Evolutionary conservation across 2,329 filamentous ascomycete genomes (phyloP), one percentile per base, ranked within the genome.

Genomic region (Alternaria conjuncta): DNA sequence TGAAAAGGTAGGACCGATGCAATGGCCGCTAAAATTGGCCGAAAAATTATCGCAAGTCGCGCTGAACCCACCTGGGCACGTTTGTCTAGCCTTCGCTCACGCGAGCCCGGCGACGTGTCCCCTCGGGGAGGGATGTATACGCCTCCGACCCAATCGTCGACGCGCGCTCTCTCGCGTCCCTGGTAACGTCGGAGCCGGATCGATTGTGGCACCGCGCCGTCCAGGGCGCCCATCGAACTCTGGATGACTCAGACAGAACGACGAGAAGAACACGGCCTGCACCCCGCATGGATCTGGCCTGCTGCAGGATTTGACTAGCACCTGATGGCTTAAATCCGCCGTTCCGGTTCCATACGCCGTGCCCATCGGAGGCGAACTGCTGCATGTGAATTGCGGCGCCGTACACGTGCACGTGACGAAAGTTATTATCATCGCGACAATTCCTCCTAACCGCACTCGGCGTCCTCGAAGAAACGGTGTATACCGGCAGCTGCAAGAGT

Each of bases 181-280:
- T 28, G 25, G 15, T n/a, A 23, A 21, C 46, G 63, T 74, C 71
- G 71, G 71, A 56, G 47, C 61, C 71, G 69, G 70, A 51, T 43
- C 66, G 43, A 59, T 50, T 61, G 57, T 67, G 64, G 61, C 69
- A 68, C 71, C 70, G 71, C 67, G 67, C 47, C 61, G 57, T 67
- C 62, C 28, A 51, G 49, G 49, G 23, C 49, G 49, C 49, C 55
- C 18, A 43, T 50, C 45, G 49, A 50, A 26, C 12, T 15, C n/a
- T 60, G 25, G 71, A 64, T 72, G 69, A 71, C 44, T 74, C 70
- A 73, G 62, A 64, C 58, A 50, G 64, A 59, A 54, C 58, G 59
- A 67, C 73, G 71, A 77, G 63, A 76, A 77, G 69, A 64, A 67
- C 45, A 60, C 65, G 64, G 61, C 66, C 66, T 71, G 72, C 71